Evolutionary conservation across 768 basidiomycete species (phyloP).

Genomic region (Holtermannia corniformis): DNA sequence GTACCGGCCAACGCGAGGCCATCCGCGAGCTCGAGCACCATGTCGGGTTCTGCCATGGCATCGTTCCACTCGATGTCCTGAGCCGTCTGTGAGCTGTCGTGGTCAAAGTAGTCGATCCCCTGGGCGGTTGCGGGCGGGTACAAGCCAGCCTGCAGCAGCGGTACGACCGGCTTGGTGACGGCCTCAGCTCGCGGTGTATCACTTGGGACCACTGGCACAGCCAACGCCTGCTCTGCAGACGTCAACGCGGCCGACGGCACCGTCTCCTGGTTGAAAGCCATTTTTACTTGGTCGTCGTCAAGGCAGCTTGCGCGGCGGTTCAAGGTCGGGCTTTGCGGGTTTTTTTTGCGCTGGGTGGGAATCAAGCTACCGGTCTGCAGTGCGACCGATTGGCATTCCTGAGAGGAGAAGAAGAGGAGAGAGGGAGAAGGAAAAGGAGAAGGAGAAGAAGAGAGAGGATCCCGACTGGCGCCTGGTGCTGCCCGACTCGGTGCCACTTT

Average conservation of each 20-base stretch:
- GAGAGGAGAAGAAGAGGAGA: conserved; percentile 1
- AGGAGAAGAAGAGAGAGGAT: not conserved
- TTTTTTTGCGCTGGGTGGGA: not conserved
- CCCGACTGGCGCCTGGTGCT: not conserved
- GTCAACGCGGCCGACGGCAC: conserved; percentile 25
- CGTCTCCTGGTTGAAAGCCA: conserved; percentile 22
- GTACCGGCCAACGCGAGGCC: conserved; percentile 79
- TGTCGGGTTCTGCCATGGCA: conserved; percentile 36
- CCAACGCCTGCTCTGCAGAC: conserved; percentile 13
- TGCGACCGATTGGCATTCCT: not conserved
- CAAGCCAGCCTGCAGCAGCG: conserved; percentile 26
- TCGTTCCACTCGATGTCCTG: conserved; percentile 29
- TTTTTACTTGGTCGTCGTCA: conserved; percentile 4
- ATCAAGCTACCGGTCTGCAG: not conserved
- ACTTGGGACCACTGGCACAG: conserved; percentile 19
- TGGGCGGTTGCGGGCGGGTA: conserved; percentile 37
- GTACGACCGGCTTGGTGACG: conserved; percentile 10
- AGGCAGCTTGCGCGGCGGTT: not conserved
- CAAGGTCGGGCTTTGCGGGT: not conserved
- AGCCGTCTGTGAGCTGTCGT: conserved; percentile 10
- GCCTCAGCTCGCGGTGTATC: conserved; percentile 16
- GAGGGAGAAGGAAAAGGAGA: conserved; percentile 6
- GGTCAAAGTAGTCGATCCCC: conserved; percentile 30
- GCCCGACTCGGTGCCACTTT: too few relatives aligned
- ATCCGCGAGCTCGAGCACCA: conserved; percentile 78